phyloP scores from a whole-genome alignment of 495 filamentous ascomycete genomes.

The Tuber borchii region DNA sequence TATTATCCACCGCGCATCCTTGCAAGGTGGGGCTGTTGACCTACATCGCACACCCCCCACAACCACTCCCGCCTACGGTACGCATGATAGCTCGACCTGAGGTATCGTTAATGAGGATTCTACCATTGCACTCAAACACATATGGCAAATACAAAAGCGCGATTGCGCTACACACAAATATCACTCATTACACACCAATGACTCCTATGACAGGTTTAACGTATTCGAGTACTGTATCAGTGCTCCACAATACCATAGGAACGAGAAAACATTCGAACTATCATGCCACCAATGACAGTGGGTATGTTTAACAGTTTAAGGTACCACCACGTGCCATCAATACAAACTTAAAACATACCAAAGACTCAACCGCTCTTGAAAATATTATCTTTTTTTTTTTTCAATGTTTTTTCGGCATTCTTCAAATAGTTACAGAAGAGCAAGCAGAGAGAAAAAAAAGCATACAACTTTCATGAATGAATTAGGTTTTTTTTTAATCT shows the following conservation, averaged over 20 bases:
- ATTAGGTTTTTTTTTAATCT: no score
- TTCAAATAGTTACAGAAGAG: no score
- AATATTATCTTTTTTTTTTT: no score
- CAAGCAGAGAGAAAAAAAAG: no score
- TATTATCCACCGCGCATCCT: no score
- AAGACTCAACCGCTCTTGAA: neutral
- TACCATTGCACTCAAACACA: neutral
- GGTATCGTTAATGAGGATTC: neutral
- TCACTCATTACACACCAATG: neutral
- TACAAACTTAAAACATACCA: no score
- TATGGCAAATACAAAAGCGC: neutral
- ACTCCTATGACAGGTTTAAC: neutral
- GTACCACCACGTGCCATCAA: neutral
- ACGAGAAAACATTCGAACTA: neutral
- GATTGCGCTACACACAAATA: neutral
- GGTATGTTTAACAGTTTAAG: neutral
- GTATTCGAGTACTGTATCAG: no score
- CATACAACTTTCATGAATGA: no score
- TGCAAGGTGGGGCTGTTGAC: neutral
- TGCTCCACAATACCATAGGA: neutral
- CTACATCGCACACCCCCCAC: neutral
- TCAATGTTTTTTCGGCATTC: no score
- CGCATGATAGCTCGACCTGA: no score
- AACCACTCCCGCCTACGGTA: neutral
- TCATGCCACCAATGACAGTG: neutral